Conservation (phyloP, 352 stramenopile species). For the Elongisporangium undulatum region DNA sequence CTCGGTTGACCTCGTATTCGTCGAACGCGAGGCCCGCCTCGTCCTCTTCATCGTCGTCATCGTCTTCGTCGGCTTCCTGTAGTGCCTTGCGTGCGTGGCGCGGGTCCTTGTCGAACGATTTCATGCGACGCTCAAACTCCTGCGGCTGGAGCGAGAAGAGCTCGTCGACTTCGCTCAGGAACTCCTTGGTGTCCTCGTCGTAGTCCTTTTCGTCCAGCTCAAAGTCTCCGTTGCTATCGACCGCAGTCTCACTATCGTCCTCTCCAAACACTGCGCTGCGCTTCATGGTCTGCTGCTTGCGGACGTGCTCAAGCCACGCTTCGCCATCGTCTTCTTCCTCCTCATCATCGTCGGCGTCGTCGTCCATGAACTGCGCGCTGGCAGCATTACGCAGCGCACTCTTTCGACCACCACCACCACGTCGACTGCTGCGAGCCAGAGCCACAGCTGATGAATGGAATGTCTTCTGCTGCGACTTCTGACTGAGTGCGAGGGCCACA, state of each 20-base stretch:
- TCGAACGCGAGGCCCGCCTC: slow-evolving; percentile 14
- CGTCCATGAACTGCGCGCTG: slow-evolving; percentile 10
- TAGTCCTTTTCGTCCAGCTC: slow-evolving; percentile 22
- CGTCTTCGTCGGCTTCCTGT: slow-evolving; percentile 6
- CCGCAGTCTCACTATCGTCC: slow-evolving; percentile 1
- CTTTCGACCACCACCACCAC: slow-evolving; percentile 5
- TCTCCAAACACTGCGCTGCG: not conserved
- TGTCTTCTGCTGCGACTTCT: slow-evolving; percentile 11
- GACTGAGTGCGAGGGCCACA: not conserved
- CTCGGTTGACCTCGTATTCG: slow-evolving; percentile 52
- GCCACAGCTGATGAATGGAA: slow-evolving; percentile 36
- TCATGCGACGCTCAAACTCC: slow-evolving; percentile 64
- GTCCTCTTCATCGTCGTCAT: slow-evolving; percentile 14
- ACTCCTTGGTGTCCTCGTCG: slow-evolving; percentile 59
- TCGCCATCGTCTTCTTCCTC: slow-evolving; percentile 19
- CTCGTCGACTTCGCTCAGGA: slow-evolving; percentile 69
- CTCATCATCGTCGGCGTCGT: slow-evolving; percentile 29
- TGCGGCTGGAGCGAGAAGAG: slow-evolving; percentile 52
- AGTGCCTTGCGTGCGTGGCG: slow-evolving; percentile 18
- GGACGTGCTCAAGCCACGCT: not conserved
- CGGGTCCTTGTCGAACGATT: slow-evolving; percentile 31
- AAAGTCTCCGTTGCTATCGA: slow-evolving; percentile 12
- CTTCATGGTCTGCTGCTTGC: slow-evolving; percentile 11
- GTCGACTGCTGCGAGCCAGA: slow-evolving; percentile 38
- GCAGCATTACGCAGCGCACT: not conserved